Evolutionary conservation across 148 eudicot genomes (phyloP).

Genomic region (Agrostemma githago): DNA sequence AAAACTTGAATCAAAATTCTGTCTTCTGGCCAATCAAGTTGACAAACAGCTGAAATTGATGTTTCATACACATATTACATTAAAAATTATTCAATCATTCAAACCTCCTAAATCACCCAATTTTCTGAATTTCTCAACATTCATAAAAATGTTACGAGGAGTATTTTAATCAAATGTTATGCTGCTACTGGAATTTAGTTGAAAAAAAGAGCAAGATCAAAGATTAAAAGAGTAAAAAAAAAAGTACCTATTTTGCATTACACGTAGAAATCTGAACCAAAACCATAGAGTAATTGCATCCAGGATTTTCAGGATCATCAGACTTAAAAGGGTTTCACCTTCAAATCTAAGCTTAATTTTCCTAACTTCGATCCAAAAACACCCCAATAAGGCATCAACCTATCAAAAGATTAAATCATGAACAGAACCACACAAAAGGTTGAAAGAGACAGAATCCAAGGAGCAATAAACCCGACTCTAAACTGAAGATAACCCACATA

Average conservation of each 20-base stretch:
- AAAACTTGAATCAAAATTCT: constrained; percentile 53
- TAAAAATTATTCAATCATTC: background rate
- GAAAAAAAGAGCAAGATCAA: background rate
- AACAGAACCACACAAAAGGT: constrained; percentile 46
- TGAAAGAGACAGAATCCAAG: constrained; percentile 37
- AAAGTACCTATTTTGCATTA: constrained; percentile 46
- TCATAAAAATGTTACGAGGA: background rate
- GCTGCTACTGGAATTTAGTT: too few relatives aligned
- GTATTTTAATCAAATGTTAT: background rate
- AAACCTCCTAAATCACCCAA: background rate
- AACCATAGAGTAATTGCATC: constrained; percentile 43
- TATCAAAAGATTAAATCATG: constrained; percentile 46
- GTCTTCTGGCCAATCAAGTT: constrained; percentile 67
- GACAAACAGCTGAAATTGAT: constrained; percentile 67
- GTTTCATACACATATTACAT: constrained; percentile 45
- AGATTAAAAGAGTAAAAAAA: background rate
- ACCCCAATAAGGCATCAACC: constrained; percentile 50
- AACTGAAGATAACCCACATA: constrained; percentile 39
- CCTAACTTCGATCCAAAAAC: constrained; percentile 48
- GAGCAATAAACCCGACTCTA: constrained; percentile 43
- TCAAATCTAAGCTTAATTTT: constrained; percentile 38
- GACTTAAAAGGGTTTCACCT: constrained; percentile 31
- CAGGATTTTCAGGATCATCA: constrained; percentile 40
- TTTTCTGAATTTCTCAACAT: background rate
- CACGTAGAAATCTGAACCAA: constrained; percentile 63